A percentile compares a stretch with the other conserved stretches of the same genome.
Conservation (phyloP, 192 early-diverging fungal genomes). For the Entophlyctis luteolus region DNA sequence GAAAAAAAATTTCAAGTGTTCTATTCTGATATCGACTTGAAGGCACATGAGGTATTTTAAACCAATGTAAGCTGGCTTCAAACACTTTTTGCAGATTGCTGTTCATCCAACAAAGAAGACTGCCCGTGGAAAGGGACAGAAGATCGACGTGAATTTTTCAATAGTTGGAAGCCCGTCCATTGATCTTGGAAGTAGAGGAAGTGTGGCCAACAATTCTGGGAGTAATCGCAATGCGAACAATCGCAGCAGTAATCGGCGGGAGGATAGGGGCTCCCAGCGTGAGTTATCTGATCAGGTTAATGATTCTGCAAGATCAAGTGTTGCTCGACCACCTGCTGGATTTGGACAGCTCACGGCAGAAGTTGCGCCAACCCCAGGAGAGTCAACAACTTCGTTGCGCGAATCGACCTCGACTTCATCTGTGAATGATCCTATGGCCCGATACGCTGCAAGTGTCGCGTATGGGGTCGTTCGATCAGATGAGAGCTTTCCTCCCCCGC, state of each 20-base stretch:
- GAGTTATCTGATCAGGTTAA: neutral
- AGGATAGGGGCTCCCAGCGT: neutral
- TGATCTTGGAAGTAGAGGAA: conserved; percentile 11
- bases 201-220: conserved; percentile 2
- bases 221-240: neutral
- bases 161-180: conserved; percentile 36
- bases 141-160: conserved; percentile 38
- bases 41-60: conserved; percentile 73
- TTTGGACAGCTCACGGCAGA: conserved; percentile 40
- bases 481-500: conserved; percentile 18
- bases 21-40: conserved; percentile 83
- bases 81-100: conserved; percentile 23
- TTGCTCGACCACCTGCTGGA: conserved; percentile 41
- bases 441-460: neutral
- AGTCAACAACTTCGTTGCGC: neutral
- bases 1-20: conserved; percentile 97
- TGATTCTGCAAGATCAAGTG: neutral
- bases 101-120: conserved; percentile 27
- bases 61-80: conserved; percentile 16
- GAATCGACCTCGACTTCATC: neutral
- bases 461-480: conserved; percentile 2
- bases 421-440: conserved; percentile 3
- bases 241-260: neutral
- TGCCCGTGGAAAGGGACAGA: conserved; percentile 29
- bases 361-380: conserved; percentile 6